Percentiles rank a stretch among this genome's conserved stretches.
Evolutionary conservation across 768 basidiomycete species (phyloP).

Genomic region (Phylloporus sp.): DNA sequence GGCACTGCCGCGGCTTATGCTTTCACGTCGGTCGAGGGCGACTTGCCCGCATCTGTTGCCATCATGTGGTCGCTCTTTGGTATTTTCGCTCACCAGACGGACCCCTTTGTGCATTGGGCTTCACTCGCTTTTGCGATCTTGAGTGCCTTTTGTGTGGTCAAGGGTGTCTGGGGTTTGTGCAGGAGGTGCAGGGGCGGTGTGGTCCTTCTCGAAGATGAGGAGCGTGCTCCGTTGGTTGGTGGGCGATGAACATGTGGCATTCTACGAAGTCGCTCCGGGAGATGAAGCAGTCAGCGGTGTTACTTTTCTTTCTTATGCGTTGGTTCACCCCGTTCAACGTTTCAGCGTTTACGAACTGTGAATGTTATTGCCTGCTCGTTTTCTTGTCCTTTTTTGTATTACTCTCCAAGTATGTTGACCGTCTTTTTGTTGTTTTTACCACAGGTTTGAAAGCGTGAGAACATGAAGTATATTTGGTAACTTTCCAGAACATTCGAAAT

Average conservation of each 20-base stretch:
- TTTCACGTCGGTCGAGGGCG: slow-evolving; percentile 85
- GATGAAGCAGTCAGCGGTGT: neutral
- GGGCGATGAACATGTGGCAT: slow-evolving; percentile 16
- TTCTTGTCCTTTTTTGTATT: slow-evolving; percentile 2
- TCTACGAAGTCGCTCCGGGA: neutral
- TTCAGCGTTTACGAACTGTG: neutral
- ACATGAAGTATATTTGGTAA: slow-evolving; percentile 11
- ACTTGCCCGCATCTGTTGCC: slow-evolving; percentile 86
- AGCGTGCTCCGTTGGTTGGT: slow-evolving; percentile 77
- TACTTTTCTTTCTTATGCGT: neutral
- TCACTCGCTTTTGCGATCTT: slow-evolving; percentile 83
- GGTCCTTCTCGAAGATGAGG: slow-evolving; percentile 75
- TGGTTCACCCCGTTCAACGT: neutral
- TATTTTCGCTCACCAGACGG: slow-evolving; percentile 74
- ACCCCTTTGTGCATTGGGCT: slow-evolving; percentile 82
- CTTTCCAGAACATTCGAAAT: slow-evolving; percentile 28
- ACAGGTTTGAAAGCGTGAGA: slow-evolving; percentile 12
- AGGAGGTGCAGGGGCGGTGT: slow-evolving; percentile 42
- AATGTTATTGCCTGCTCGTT: slow-evolving; percentile 1
- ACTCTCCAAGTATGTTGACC: slow-evolving; percentile 3
- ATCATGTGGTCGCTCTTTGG: slow-evolving; percentile 93
- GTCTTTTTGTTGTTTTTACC: slow-evolving; percentile 1
- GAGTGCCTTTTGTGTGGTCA: slow-evolving; percentile 77
- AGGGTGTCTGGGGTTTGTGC: slow-evolving; percentile 59
- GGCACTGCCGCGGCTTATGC: slow-evolving; percentile 91